Base-by-base conservation (phyloP, 768 basidiomycete species). In the Roridomyces roridus region DNA sequence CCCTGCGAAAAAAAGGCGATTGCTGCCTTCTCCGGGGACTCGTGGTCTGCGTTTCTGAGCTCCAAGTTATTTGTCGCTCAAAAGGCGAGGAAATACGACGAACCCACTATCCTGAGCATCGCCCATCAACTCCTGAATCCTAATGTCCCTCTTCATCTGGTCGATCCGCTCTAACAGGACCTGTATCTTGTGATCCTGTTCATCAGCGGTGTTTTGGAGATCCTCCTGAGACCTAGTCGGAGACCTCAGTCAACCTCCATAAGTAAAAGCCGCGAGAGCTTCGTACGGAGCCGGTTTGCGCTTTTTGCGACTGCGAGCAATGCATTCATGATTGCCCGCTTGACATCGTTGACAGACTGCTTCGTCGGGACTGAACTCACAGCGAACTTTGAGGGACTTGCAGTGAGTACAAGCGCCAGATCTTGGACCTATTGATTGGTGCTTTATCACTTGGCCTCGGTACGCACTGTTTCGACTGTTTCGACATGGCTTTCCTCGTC, bases 381-480 rank as follows among this genome's bases (percentile, higher is more conserved):
- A 86, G 63, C 79, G 74, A 55, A 85, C 84, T 68, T 84, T 85
- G 40, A 84, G 74, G 6, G 81, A 80, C 68, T 85, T 84, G 68
- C 84, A 85, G 55, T 84, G 80, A 24, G 81, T 77, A 67, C 83
- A 84, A 26, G 83, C 84, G 23, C 81, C 80, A 49, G 77, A 72
- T 29, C 83, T 84, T 43, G 23, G 26, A 21, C 21, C 31, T 15
- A 36, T 34, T 57, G 28, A 48, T 35, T 37, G 29, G 36, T 44
- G n/a, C 15, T 17, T 20, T 17, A 24, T 8, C 21, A 23, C 21
- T 21, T 11, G 10, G 14, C 4, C 25, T 18, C 25, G 41, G 35
- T 20, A 44, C 57, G 25, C 41, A 53, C 57, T 35, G 40, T 23
- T 54, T 54, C 29, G 50, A n/a, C n/a, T n/a, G n/a, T n/a, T n/a